Percentiles rank a stretch among this genome's conserved stretches.
Evolutionary conservation across 1,284 basidiomycete genomes (phyloP).

Genomic region (Cryptococcus amylolentus): DNA sequence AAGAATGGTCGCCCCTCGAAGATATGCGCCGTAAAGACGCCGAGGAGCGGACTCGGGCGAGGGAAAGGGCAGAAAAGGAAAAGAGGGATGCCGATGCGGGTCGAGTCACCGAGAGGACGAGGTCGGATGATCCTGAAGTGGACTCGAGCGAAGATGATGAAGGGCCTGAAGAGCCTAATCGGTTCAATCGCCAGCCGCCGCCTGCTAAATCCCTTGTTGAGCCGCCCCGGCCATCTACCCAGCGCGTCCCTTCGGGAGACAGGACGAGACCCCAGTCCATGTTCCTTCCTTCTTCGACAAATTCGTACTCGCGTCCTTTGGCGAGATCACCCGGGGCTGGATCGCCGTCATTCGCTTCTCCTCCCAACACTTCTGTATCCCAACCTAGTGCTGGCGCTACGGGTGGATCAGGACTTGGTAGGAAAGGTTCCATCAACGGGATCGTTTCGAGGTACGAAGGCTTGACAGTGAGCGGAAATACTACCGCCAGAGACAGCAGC

Average conservation of each 20-base stretch:
- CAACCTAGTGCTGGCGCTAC: neutral
- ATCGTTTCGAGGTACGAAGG: conserved; percentile 41
- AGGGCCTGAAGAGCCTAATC: conserved; percentile 25
- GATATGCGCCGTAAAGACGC: conserved; percentile 3
- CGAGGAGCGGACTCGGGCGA: neutral
- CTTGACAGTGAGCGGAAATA: neutral
- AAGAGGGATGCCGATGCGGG: neutral
- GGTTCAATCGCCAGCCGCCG: neutral
- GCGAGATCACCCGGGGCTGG: conserved; percentile 1
- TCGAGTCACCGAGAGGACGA: neutral
- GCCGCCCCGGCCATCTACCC: neutral
- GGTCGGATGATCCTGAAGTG: neutral
- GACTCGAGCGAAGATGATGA: conserved; percentile 42
- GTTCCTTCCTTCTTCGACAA: conserved; percentile 15
- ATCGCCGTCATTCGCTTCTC: neutral
- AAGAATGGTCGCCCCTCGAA: conserved; percentile 35
- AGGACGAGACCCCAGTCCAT: conserved; percentile 28
- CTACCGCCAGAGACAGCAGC: neutral
- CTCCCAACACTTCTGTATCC: neutral
- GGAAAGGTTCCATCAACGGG: conserved; percentile 45
- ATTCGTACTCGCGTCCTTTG: conserved; percentile 5
- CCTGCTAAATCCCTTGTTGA: neutral
- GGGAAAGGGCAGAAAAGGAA: neutral
- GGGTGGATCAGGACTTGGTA: conserved; percentile 21
- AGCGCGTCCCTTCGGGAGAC: conserved; percentile 6